phyloP scores from a whole-genome alignment of 768 basidiomycete species.

The Stropharia rugosoannulata region DNA sequence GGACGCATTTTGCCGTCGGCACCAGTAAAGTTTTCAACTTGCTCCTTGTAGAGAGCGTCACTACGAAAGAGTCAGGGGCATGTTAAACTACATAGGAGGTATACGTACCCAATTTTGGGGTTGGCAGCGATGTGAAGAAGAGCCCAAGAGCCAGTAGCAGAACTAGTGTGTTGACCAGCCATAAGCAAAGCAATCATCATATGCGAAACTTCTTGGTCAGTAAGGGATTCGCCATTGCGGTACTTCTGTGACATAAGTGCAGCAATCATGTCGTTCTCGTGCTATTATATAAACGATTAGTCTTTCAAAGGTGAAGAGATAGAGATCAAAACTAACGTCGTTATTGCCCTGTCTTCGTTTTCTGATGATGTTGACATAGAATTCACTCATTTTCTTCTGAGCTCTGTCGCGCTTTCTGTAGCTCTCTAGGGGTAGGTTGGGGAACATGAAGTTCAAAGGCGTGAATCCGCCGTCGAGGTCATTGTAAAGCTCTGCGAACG shows the following conservation, averaged over 20 bases:
- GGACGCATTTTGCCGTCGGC: conserved; percentile 79
- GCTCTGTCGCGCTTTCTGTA: conserved; percentile 89
- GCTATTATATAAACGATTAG: conserved; percentile 24
- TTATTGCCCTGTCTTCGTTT: conserved; percentile 58
- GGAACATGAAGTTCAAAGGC: conserved; percentile 93
- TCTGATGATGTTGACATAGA: conserved; percentile 85
- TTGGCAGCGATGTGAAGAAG: conserved; percentile 84
- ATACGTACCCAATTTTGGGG: conserved; percentile 69
- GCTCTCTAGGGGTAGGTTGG: conserved; percentile 86
- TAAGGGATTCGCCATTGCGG: conserved; percentile 72
- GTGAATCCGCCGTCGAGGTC: conserved; percentile 97
- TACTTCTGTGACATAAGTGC: conserved; percentile 84
- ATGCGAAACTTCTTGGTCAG: conserved; percentile 93
- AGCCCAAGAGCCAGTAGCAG: conserved; percentile 88
- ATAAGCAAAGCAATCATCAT: conserved; percentile 99
- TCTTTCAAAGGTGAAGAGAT: not conserved
- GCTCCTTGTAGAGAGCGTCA: conserved; percentile 86
- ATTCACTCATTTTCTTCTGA: conserved; percentile 90
- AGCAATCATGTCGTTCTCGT: conserved; percentile 90
- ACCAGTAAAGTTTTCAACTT: conserved; percentile 75
- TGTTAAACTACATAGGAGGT: not conserved
- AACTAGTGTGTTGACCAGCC: conserved; percentile 99
- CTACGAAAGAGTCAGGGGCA: conserved; percentile 34
- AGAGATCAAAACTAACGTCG: conserved; percentile 30
- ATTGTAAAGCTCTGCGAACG: conserved; percentile 80